Conservation (phyloP, 768 basidiomycete species). For the Leccinellum rugosiceps region DNA sequence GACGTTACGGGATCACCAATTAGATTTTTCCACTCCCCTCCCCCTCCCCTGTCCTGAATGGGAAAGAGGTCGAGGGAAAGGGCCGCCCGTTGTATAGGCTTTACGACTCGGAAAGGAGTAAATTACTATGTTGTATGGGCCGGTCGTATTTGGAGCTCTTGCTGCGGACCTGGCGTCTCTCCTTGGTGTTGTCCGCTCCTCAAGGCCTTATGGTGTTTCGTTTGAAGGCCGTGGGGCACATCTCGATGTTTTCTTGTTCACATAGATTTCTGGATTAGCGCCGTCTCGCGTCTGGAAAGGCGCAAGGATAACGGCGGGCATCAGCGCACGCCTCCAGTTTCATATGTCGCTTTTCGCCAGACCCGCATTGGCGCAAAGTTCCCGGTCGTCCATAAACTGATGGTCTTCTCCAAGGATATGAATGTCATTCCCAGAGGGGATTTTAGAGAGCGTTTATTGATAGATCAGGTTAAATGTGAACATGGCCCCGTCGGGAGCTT, state of each 20-base stretch:
- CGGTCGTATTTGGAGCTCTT: slow-evolving; percentile 55
- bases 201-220: background rate
- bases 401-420: background rate
- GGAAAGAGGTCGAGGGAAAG: slow-evolving; percentile 46
- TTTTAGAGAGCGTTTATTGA: slow-evolving; percentile 4
- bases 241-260: slow-evolving; percentile 26
- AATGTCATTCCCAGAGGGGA: background rate
- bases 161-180: slow-evolving; percentile 40
- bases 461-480: slow-evolving; percentile 3
- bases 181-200: background rate
- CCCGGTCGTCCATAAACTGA: background rate
- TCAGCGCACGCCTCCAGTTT: background rate
- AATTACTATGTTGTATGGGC: slow-evolving; percentile 49
- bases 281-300: background rate
- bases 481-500: background rate
- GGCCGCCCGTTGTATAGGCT: slow-evolving; percentile 44
- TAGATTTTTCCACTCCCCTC: background rate
- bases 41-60: slow-evolving; percentile 5
- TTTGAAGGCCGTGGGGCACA: slow-evolving; percentile 27
- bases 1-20: background rate
- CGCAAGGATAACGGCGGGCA: background rate
- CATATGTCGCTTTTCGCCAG: slow-evolving; percentile 2
- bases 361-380: background rate
- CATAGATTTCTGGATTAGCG: background rate
- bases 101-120: slow-evolving; percentile 42